Evolutionary conservation across 768 basidiomycete species (phyloP), one percentile per base, ranked within the genome.

Genomic region (Boletus sp.): DNA sequence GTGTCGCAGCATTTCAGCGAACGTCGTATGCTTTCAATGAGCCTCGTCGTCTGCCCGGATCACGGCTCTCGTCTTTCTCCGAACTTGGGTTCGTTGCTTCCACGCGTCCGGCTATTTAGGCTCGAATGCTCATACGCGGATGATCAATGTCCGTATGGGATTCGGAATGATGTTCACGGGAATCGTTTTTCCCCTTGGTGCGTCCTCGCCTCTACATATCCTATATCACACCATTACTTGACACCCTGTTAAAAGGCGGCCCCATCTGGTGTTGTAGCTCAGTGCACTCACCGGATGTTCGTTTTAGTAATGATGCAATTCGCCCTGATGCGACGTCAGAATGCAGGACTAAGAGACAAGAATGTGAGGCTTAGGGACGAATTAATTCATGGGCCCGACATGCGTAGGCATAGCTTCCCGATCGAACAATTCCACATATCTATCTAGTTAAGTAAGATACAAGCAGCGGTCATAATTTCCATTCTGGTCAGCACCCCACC

Each of bases 401-500:
- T 5, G 11, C 9, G 7, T 33, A 33, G 33, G 24, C 24, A 24
- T 24, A 24, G 24, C 24, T 33, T 33, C 33, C 11, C 7, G 4
- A 33, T 11, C 3, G 11, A 33, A 33, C 33, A 11, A 33, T 33
- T 11, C 4, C 4, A 33, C 9, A 11, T 8, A 33, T 11, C 9
- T 11, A 8, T 42, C 37, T 63, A 67, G n/a, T 12, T 17, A 20
- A 67, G 56, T 17, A 20, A 67, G 56, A 54, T 49, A 33, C 40
- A 55, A 8, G 48, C 69, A 71, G 7, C 18, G 70, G 44, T 70
- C 69, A 29, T 69, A 75, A 63, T 77, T 73, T 63, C 80, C 80
- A 37, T 64, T 67, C 54, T 83, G 81, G 63, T 84, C 82, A 6
- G 81, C 82, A n/a, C 81, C 80, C 83, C 81, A 83, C 83, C 83